Base-by-base conservation (phyloP, 306 rosid genomes). In the Vigna radiata region DNA sequence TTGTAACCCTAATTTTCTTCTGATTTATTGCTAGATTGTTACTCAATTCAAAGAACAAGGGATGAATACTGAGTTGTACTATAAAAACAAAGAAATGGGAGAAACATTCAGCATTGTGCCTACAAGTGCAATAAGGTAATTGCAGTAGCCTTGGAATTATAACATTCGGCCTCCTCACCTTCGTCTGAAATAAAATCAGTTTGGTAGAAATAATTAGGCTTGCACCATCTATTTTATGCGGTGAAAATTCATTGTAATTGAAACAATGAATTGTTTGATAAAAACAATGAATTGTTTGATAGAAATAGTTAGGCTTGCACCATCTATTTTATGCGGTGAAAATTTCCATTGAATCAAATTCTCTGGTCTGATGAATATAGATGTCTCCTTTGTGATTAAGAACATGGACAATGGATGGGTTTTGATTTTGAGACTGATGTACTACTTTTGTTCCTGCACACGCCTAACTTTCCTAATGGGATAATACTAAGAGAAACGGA, bases 71-170 rank as follows among this genome's bases (percentile, higher is more conserved):
- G 96, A 89, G 62, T 77, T 94, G 80, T 94, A 94, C 72, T 90
- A 92, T 79, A 89, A 88, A 82, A 94, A 92, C 78, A 90, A 66
- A 78, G 98, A 92, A 86, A 92, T 92, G 96, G 96, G 97, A 77
- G 98, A 94, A 73, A 92, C 97, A 23, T 92, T 77, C 88, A 92
- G 91, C 85, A 94, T 94, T 81, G 97, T 92, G 68, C 98, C 98
- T 68, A 92, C 97, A 52, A 94, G 97, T 90, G 98, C 98, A 75
- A 77, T 92, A 76, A 94, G 95, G 98, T 94, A 85, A 75, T 61
- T 47, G 59, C 71, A 33, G 47, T 64, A 48, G 73, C 33, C 72
- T 21, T 70, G n/a, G 21, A 78, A 61, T 39, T 9, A 39, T 49
- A 73, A 47, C 62, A 29, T 44, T 76, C 4, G 31, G 18, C 61